Conservation (phyloP, 176 grass and related monocot species). For the Carex scoparia region DNA sequence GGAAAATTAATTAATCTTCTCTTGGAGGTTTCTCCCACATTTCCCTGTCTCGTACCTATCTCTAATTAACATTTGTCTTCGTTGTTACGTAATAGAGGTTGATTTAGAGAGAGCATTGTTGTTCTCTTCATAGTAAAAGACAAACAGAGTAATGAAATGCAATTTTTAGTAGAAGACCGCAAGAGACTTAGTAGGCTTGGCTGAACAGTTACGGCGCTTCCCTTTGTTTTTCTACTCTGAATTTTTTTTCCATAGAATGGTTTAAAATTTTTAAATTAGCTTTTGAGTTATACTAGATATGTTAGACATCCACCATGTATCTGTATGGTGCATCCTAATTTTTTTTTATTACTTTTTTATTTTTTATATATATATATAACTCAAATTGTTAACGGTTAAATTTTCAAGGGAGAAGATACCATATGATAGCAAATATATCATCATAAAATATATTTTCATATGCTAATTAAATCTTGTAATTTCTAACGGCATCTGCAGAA, state of each 20-base stretch:
- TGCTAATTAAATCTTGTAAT: neutral
- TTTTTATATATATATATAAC: neutral
- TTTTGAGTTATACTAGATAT: neutral
- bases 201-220: neutral
- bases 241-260: neutral
- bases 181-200: neutral
- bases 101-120: neutral
- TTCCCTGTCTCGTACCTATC: constrained; percentile 6
- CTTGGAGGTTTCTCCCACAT: neutral
- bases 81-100: constrained; percentile 4
- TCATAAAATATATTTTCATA: neutral
- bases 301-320: too few relatives aligned
- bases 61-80: neutral
- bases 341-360: too few relatives aligned
- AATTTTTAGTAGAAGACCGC: neutral
- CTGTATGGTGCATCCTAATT: neutral
- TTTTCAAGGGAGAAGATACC: neutral
- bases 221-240: neutral
- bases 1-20: neutral
- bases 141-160: neutral
- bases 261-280: neutral
- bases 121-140: constrained; percentile 9
- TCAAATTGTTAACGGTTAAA: neutral
- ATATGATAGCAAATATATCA: neutral
- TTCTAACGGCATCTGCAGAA: too few relatives aligned